A percentile compares a stretch with the other conserved stretches of the same genome.
Conservation (phyloP, 208 protist species). For the Sergeia podlipaevii region DNA sequence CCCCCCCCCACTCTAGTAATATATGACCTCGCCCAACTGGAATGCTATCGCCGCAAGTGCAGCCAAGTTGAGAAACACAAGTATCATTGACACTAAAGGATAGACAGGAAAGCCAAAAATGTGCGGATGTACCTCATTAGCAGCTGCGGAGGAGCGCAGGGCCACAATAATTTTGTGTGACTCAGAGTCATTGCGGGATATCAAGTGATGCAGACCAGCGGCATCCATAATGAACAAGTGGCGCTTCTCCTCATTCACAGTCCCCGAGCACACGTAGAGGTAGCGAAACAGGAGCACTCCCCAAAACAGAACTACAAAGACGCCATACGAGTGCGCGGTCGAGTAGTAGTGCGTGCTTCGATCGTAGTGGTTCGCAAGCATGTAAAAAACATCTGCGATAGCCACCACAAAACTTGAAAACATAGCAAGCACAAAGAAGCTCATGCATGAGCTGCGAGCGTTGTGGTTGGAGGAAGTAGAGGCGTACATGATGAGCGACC, state of each 20-base stretch:
- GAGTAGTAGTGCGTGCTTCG: constrained; percentile 29
- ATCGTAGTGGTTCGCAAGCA: constrained; percentile 16
- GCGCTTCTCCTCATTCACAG: constrained; percentile 22
- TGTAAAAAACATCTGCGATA: constrained; percentile 39
- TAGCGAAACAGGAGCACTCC: constrained; percentile 56
- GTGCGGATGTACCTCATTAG: constrained; percentile 40
- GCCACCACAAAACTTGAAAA: constrained; percentile 32
- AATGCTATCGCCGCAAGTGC: constrained; percentile 32
- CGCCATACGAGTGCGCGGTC: constrained; percentile 49
- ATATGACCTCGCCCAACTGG: constrained; percentile 29
- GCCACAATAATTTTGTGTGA: constrained; percentile 40
- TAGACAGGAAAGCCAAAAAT: constrained; percentile 35
- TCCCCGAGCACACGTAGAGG: constrained; percentile 39
- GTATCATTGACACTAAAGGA: constrained; percentile 16
- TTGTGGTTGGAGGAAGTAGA: constrained; percentile 67
- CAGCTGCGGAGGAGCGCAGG: constrained; percentile 29
- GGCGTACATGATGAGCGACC: constrained; percentile 71
- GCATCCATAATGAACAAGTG: constrained; percentile 77
- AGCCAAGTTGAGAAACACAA: constrained; percentile 27
- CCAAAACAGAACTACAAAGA: constrained; percentile 49
- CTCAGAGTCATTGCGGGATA: constrained; percentile 26
- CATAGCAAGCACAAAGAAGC: constrained; percentile 47
- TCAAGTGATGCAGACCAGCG: constrained; percentile 49
- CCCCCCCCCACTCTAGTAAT: too few species aligned
- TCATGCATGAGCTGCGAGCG: constrained; percentile 45